A percentile compares a stretch with the other conserved stretches of the same genome.
phyloP scores from a whole-genome alignment of 495 filamentous ascomycete genomes.

The Penicillium atrosanguineum region DNA sequence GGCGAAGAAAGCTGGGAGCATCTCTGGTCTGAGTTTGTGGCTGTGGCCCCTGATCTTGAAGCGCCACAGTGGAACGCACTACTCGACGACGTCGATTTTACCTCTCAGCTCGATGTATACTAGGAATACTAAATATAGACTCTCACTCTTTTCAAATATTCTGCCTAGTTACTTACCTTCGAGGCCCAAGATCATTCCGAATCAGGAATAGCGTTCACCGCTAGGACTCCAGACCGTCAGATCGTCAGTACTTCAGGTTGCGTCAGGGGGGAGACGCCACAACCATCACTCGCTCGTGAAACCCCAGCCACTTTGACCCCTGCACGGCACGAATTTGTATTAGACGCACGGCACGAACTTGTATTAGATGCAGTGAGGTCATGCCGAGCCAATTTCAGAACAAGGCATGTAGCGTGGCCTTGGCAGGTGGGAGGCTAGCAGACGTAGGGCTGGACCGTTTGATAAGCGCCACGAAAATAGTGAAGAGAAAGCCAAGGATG shows the following conservation, averaged over 20 bases:
- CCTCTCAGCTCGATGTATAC: conserved; percentile 7
- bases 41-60: conserved; percentile 25
- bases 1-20: conserved; percentile 23
- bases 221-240: neutral
- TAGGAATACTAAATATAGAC: neutral
- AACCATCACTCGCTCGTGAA: neutral
- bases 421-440: conserved; percentile 22
- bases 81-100: conserved; percentile 22
- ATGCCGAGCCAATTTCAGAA: conserved; percentile 12
- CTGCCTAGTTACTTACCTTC: neutral
- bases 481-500: neutral
- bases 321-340: neutral
- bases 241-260: neutral
- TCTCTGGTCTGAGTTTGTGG: conserved; percentile 26
- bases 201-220: neutral
- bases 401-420: conserved; percentile 11
- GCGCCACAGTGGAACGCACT: conserved; percentile 27
- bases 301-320: neutral
- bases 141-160: neutral
- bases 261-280: neutral
- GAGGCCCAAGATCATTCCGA: neutral
- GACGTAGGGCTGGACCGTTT: conserved; percentile 23
- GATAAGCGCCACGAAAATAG: conserved; percentile 3
- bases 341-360: too few relatives aligned
- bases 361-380: conserved; percentile 14